Evolutionary conservation across 805 yeast genomes (phyloP).

Genomic region (Zygosaccharomyces lentus): DNA sequence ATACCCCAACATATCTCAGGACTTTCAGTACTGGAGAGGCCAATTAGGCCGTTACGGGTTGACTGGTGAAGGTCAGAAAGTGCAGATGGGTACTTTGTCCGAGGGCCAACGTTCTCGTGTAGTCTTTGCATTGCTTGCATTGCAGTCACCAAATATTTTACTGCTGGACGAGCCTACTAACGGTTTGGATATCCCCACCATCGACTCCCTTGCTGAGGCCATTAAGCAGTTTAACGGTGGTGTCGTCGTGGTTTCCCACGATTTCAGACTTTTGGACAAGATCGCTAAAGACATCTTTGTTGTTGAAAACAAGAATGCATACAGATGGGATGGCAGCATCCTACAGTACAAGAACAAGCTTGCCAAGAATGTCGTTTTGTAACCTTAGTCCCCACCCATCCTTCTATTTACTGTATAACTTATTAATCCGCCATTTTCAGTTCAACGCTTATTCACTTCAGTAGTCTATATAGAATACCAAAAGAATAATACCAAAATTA

Average conservation of each 20-base stretch:
- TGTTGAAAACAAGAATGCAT: constrained; percentile 91
- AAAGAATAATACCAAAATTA: neutral
- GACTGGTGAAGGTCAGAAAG: constrained; percentile 98
- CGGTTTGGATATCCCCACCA: constrained; percentile 97
- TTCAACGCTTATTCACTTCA: neutral
- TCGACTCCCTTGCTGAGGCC: constrained; percentile 96
- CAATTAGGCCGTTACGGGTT: constrained; percentile 97
- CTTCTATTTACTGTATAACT: constrained; percentile 3
- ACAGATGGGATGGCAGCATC: constrained; percentile 93
- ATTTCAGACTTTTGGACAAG: constrained; percentile 94
- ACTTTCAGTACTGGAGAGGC: constrained; percentile 97
- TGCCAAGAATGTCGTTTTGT: constrained; percentile 83
- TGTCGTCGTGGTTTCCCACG: constrained; percentile 97
- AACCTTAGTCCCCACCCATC: constrained; percentile 19
- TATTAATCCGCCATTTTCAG: neutral
- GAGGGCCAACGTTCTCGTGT: constrained; percentile 99
- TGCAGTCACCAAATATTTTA: constrained; percentile 91
- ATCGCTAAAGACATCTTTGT: constrained; percentile 97
- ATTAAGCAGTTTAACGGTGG: constrained; percentile 95
- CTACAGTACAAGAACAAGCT: constrained; percentile 89
- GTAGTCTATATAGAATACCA: neutral
- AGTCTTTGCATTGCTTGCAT: constrained; percentile 91
- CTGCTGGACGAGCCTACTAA: constrained; percentile 98
- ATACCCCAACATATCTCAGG: constrained; percentile 86
- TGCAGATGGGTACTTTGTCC: constrained; percentile 96